Conservation (phyloP, 169 alveolate genomes). For the Eimeria maxima region DNA sequence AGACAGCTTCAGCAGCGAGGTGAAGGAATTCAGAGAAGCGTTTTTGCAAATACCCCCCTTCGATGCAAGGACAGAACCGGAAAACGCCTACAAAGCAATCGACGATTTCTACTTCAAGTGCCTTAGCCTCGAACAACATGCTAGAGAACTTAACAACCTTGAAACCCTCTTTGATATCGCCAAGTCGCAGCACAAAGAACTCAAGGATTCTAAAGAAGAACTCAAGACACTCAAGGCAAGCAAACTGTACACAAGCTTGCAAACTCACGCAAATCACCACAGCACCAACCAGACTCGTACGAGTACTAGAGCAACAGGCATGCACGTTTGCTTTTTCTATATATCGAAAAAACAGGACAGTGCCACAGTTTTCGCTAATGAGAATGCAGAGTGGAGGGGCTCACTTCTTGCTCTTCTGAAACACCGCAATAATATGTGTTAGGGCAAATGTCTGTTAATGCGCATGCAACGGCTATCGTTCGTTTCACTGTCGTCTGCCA, state of each 20-base stretch:
- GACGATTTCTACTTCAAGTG: conserved; percentile 90
- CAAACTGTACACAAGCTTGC: not conserved
- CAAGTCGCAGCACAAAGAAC: conserved; percentile 93
- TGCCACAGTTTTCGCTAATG: too few relatives aligned
- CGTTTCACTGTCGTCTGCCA: too few relatives aligned
- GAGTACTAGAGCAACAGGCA: too few relatives aligned
- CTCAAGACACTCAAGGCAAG: conserved; percentile 85
- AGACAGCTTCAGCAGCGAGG: conserved; percentile 90
- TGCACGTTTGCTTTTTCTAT: too few relatives aligned
- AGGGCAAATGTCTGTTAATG: too few relatives aligned
- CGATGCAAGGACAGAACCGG: conserved; percentile 74
- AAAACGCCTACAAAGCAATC: conserved; percentile 82
- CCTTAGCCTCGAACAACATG: conserved; percentile 91
- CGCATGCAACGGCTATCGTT: too few relatives aligned
- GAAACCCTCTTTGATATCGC: conserved; percentile 97
- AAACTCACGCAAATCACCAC: too few relatives aligned
- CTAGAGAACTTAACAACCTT: conserved; percentile 93
- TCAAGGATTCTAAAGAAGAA: conserved; percentile 94
- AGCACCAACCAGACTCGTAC: too few relatives aligned
- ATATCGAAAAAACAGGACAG: too few relatives aligned
- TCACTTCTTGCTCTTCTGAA: too few relatives aligned
- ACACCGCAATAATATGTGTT: too few relatives aligned
- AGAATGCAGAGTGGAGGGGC: too few relatives aligned
- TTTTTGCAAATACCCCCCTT: conserved; percentile 90
- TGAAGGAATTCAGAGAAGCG: conserved; percentile 91